These are phyloP conservation scores for Fonsecaea multimorphosa DNA, from an alignment of 2,329 filamentous ascomycete species.

Conservation along the genomic window DNA sequence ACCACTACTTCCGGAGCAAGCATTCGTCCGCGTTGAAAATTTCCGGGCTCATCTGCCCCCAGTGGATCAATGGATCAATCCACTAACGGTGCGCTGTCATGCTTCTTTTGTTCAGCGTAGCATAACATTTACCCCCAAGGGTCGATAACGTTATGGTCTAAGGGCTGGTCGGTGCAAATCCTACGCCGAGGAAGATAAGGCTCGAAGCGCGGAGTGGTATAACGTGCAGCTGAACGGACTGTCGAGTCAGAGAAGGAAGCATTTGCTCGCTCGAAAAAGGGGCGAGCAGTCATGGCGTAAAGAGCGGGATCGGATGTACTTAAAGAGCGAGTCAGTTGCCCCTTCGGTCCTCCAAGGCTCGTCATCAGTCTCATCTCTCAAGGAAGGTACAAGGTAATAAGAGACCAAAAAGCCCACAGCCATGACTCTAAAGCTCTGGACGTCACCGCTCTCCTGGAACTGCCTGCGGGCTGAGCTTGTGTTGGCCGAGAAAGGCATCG, in stretches of 20 bases:
- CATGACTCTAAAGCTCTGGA: conserved; percentile 18
- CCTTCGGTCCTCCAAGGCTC: neutral
- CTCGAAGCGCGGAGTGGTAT: neutral
- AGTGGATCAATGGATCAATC: neutral
- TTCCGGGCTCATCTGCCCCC: neutral
- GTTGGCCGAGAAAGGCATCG: conserved; percentile 19
- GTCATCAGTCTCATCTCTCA: neutral
- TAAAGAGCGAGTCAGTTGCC: neutral
- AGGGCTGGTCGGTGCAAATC: neutral
- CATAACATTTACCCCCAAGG: neutral
- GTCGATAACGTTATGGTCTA: conserved; percentile 8
- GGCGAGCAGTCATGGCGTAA: neutral
- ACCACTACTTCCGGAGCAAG: neutral
- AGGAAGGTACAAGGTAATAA: neutral
- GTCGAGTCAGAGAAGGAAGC: neutral
- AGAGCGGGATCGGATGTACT: neutral
- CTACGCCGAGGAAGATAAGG: neutral
- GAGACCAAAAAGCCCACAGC: neutral
- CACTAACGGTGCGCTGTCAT: neutral
- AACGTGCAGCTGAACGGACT: neutral
- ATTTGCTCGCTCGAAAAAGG: neutral
- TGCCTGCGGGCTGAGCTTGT: conserved; percentile 16
- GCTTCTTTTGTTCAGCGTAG: neutral
- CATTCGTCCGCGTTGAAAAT: neutral
- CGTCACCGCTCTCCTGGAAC: conserved; percentile 19